These are phyloP conservation scores for Dendrocalamus latiflorus DNA, from an alignment of 202 grass and related monocot genomes.

Conservation along the genomic window DNA sequence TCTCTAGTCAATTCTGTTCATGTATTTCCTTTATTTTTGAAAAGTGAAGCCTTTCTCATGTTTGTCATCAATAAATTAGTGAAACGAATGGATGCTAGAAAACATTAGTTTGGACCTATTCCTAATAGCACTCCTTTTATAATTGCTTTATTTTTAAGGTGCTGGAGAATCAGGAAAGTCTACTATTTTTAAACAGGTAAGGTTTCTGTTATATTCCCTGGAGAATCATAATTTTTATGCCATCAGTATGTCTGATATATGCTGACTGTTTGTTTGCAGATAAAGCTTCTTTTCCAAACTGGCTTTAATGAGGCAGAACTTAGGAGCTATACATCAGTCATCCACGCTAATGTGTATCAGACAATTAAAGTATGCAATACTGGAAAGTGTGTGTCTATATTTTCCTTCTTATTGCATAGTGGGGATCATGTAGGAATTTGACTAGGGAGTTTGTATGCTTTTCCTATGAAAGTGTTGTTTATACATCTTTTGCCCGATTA, in stretches of 20 bases:
- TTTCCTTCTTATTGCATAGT: conserved; percentile 38
- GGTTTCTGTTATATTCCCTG: not conserved
- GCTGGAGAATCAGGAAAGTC: conserved; percentile 95
- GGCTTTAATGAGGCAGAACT: conserved; percentile 83
- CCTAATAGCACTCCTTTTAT: not conserved
- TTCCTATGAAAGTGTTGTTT: conserved; percentile 13
- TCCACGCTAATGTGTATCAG: conserved; percentile 97
- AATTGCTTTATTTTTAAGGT: conserved; percentile 45
- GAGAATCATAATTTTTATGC: not conserved
- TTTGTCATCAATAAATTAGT: not conserved
- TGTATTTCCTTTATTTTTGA: not conserved
- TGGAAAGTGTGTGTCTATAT: conserved; percentile 74
- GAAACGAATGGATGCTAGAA: not conserved
- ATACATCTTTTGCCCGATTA: conserved; percentile 5
- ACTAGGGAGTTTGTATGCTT: not conserved
- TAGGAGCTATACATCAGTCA: conserved; percentile 80
- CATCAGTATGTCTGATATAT: not conserved
- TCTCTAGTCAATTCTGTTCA: not conserved
- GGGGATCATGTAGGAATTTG: conserved; percentile 30
- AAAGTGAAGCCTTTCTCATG: not conserved
- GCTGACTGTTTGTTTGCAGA: conserved; percentile 43
- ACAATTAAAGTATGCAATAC: conserved; percentile 96
- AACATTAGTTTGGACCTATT: not conserved
- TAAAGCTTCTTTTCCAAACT: conserved; percentile 96
- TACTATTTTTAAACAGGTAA: conserved; percentile 97